A percentile compares a stretch with the other conserved stretches of the same genome.
Evolutionary conservation across 768 basidiomycete genomes (phyloP).

Genomic region (Saitozyma sp.): DNA sequence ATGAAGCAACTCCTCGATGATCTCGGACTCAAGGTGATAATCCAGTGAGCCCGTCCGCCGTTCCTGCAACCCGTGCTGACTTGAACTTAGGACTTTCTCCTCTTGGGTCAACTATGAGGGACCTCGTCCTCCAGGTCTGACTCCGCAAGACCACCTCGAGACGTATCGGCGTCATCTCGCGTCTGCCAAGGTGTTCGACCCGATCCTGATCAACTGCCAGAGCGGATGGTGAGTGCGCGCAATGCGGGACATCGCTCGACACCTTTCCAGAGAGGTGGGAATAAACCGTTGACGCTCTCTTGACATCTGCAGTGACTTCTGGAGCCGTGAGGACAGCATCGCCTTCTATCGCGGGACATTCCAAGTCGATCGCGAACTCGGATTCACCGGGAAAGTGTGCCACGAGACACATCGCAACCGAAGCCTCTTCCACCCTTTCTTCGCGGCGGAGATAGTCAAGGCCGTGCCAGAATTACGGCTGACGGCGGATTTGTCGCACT

Average conservation of each 20-base stretch:
- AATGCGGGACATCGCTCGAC: no score
- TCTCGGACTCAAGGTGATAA: constrained; percentile 1
- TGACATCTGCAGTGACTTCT: neutral
- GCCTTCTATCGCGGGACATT: neutral
- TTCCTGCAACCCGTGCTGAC: neutral
- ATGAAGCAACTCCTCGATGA: constrained; percentile 2
- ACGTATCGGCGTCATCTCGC: neutral
- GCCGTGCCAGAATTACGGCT: neutral
- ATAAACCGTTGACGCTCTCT: neutral
- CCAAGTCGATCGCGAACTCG: neutral
- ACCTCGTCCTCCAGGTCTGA: neutral
- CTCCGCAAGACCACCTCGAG: neutral
- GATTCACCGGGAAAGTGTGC: neutral
- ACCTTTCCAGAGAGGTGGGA: no score
- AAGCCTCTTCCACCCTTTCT: constrained; percentile 5
- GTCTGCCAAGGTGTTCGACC: neutral
- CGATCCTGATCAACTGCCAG: constrained; percentile 4
- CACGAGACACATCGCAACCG: constrained; percentile 8
- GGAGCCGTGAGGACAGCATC: neutral
- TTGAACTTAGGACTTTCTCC: neutral
- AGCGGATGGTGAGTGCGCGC: constrained; percentile 4
- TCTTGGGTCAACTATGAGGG: neutral
- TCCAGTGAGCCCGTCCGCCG: neutral
- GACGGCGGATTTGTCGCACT: constrained; percentile 7
- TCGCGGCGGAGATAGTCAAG: neutral